Evolutionary conservation across 179 eudicot genomes (phyloP).

Genomic region (Vitellaria paradoxa): DNA sequence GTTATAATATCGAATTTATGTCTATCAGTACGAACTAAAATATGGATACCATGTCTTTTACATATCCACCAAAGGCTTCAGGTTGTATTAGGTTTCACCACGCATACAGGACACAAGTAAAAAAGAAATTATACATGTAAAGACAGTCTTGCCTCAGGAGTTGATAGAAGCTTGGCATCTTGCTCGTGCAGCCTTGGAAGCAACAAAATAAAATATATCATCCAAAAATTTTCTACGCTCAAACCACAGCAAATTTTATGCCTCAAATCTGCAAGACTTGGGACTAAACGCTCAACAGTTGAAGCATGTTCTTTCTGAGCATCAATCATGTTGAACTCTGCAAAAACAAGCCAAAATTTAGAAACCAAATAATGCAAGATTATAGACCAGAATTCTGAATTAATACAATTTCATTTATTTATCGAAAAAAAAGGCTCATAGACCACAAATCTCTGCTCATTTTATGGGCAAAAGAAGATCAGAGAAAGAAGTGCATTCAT

Average conservation of each 20-base stretch:
- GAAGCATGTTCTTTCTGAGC: conserved; percentile 59
- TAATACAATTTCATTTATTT: too few relatives aligned
- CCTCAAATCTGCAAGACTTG: conserved; percentile 50
- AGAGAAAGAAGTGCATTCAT: too few relatives aligned
- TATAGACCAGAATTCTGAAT: not conserved
- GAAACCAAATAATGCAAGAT: not conserved
- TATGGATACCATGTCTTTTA: not conserved
- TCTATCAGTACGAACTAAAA: not conserved
- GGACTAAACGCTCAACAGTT: conserved; percentile 51
- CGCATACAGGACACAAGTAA: not conserved
- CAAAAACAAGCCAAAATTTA: conserved; percentile 12
- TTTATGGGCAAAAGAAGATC: not conserved
- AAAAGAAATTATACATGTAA: not conserved
- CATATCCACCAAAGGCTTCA: not conserved
- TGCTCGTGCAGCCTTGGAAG: conserved; percentile 46
- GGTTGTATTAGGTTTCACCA: not conserved
- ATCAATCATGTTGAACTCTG: conserved; percentile 55
- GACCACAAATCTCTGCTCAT: not conserved
- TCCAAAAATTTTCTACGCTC: conserved; percentile 60
- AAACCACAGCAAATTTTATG: conserved; percentile 48
- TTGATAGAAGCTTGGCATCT: conserved; percentile 46
- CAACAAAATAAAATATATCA: conserved; percentile 57
- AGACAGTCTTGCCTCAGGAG: conserved; percentile 41
- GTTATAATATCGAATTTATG: not conserved
- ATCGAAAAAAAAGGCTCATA: not conserved